These are phyloP conservation scores for Areca catechu DNA, from an alignment of 176 grass and related monocot genomes.

Conservation along the genomic window DNA sequence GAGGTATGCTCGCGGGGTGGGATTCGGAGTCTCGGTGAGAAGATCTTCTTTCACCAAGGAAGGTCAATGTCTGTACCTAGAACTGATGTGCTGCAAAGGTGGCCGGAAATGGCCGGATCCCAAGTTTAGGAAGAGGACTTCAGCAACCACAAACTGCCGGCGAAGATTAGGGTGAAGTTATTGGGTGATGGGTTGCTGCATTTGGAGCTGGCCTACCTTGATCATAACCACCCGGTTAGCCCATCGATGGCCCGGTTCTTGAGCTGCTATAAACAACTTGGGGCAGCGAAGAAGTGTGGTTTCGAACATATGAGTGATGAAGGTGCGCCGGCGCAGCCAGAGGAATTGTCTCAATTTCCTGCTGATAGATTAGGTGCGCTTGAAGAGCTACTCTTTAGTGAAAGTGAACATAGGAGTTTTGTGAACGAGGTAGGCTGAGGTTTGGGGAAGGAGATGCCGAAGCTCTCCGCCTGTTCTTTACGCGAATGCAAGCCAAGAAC, in stretches of 20 bases:
- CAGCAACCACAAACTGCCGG: conserved; percentile 87
- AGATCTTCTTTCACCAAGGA: conserved; percentile 89
- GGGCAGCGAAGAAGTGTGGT: conserved; percentile 45
- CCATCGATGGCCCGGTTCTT: conserved; percentile 93
- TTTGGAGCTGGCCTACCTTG: conserved; percentile 65
- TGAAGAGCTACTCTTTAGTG: conserved; percentile 75
- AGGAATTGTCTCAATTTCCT: conserved; percentile 62
- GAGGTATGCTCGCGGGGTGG: conserved; percentile 67
- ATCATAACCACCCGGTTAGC: conserved; percentile 95
- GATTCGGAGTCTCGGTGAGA: conserved; percentile 87
- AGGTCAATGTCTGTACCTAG: conserved; percentile 77
- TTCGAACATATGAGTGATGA: conserved; percentile 11
- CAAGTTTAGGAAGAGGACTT: conserved; percentile 74
- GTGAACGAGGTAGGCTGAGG: conserved; percentile 65
- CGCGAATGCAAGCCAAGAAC: conserved; percentile 94
- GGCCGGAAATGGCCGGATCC: conserved; percentile 70
- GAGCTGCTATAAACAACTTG: conserved; percentile 72
- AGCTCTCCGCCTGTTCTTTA: conserved; percentile 78
- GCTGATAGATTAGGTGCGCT: conserved; percentile 58
- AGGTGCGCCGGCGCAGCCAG: conserved; percentile 41
- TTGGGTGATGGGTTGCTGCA: conserved; percentile 90
- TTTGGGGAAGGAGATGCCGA: conserved; percentile 76
- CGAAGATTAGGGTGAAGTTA: conserved; percentile 81
- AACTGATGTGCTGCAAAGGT: conserved; percentile 95
- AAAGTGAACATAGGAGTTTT: conserved; percentile 58